Evolutionary conservation across 2,329 filamentous ascomycete genomes (phyloP), one percentile per base, ranked within the genome.

Genomic region (Xylaria sp.): DNA sequence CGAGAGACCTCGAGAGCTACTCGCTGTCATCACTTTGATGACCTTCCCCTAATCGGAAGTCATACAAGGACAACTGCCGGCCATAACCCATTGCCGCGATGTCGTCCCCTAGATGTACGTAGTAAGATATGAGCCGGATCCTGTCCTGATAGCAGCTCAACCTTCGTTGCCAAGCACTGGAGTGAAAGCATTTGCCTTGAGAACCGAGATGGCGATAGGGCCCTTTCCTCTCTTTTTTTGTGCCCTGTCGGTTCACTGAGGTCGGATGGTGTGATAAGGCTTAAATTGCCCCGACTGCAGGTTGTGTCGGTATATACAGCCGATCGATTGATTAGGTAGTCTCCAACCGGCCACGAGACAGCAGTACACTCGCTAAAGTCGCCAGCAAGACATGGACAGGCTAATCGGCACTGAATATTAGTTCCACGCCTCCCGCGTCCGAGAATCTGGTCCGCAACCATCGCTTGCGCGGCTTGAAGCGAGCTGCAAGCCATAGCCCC

Each of bases 381-480:
- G 43, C n/a, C 30, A 48, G 36, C 30, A 20, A 50, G 20, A 20
- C n/a, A 43, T 46, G 15, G 28, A 30, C 41, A 48, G 15, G 55
- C 63, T 56, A 63, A 66, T 66, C 63, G 60, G 63, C 43, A 65
- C 36, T 50, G 36, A 45, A 39, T 50, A 58, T 52, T 61, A 62
- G 62, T 57, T 59, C 63, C 50, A 66, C 50, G 53, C 5, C 45
- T 63, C 20, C 55, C 20, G 66, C 59, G 66, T 66, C 53, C 63
- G 32, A 59, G 50, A 65, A 48, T 62, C 45, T 23, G 45, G 63
- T 55, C 56, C 8, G 36, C 58, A 62, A 32, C 53, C 46, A 62
- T 56, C 36, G 45, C 45, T 62, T 61, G 58, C 52, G 43, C 34
- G 53, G 53, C 60, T 32, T 48, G 39, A 46, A 55, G 63, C 25